phyloP scores from a whole-genome alignment of 2,329 filamentous ascomycete species.

The Penicillium sp. region DNA sequence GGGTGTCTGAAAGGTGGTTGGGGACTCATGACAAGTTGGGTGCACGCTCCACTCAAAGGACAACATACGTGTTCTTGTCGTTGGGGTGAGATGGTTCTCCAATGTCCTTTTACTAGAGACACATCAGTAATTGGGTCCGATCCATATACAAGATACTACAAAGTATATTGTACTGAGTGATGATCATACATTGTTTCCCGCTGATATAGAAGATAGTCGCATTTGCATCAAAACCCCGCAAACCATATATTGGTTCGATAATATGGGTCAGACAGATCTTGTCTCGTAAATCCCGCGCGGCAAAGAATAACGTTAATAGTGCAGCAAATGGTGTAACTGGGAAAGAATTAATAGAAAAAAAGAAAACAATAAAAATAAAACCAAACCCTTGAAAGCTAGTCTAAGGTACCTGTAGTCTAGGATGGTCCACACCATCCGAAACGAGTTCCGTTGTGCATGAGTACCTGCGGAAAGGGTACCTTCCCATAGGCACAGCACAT shows the following conservation, averaged over 20 bases:
- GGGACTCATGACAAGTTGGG: conserved; percentile 9
- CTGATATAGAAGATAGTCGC: conserved; percentile 7
- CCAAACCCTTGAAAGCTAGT: background rate
- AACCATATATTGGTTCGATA: background rate
- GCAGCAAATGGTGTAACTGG: conserved; percentile 5
- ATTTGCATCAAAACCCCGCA: conserved; percentile 14
- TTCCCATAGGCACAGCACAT: conserved; percentile 5
- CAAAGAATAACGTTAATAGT: conserved; percentile 10
- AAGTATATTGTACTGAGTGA: background rate
- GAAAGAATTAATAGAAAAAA: background rate
- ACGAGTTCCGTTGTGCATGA: background rate
- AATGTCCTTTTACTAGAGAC: background rate
- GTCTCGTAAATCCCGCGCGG: conserved; percentile 23
- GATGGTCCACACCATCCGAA: conserved; percentile 8
- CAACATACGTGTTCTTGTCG: conserved; percentile 7
- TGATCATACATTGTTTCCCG: conserved; percentile 8
- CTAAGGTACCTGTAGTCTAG: background rate
- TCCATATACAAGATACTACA: background rate
- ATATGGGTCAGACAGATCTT: conserved; percentile 10
- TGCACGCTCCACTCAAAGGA: conserved; percentile 10
- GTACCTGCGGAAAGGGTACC: conserved; percentile 7
- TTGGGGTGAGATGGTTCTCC: background rate
- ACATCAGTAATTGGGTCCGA: background rate
- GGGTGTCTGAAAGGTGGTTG: conserved; percentile 20
- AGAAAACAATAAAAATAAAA: no score